These are phyloP conservation scores for Globisporangium lucens DNA, from an alignment of 352 stramenopile genomes.

Conservation along the genomic window DNA sequence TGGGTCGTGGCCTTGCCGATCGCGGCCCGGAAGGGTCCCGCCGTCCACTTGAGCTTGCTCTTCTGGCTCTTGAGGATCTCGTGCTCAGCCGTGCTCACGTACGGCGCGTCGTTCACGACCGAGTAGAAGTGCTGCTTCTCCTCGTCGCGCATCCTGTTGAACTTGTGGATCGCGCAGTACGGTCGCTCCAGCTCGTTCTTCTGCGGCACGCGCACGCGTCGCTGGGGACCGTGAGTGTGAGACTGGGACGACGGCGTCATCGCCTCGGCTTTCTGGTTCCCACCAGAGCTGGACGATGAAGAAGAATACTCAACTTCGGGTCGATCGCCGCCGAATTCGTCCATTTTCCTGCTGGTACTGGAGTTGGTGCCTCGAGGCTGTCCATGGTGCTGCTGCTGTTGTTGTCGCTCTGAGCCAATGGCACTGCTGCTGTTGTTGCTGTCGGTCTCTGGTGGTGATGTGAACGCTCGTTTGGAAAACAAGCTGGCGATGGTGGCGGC, in stretches of 20 bases:
- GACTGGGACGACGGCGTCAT: not conserved
- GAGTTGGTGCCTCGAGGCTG: not conserved
- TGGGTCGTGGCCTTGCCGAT: slow-evolving; percentile 70
- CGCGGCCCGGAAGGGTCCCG: slow-evolving; percentile 56
- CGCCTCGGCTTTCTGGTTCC: not conserved
- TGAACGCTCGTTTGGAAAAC: slow-evolving; percentile 4
- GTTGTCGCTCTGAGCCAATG: not conserved
- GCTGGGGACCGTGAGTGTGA: slow-evolving; percentile 3
- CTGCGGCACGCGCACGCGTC: slow-evolving; percentile 51
- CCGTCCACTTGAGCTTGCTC: slow-evolving; percentile 69
- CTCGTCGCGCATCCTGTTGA: slow-evolving; percentile 40
- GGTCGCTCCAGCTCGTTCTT: slow-evolving; percentile 65
- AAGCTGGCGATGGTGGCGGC: slow-evolving; percentile 1
- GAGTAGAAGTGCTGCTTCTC: slow-evolving; percentile 59
- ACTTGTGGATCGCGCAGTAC: slow-evolving; percentile 64
- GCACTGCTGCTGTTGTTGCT: slow-evolving; percentile 1
- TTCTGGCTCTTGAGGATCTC: slow-evolving; percentile 55
- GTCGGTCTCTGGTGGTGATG: not conserved
- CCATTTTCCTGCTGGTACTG: not conserved
- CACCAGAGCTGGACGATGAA: not conserved
- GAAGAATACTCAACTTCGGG: not conserved
- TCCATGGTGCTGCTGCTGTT: not conserved
- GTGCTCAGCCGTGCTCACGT: slow-evolving; percentile 44
- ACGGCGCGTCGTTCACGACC: slow-evolving; percentile 78
- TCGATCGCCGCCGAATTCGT: not conserved